Base-by-base conservation (phyloP, 2,329 filamentous ascomycete genomes). In the Aspergillus puulaauensis region DNA sequence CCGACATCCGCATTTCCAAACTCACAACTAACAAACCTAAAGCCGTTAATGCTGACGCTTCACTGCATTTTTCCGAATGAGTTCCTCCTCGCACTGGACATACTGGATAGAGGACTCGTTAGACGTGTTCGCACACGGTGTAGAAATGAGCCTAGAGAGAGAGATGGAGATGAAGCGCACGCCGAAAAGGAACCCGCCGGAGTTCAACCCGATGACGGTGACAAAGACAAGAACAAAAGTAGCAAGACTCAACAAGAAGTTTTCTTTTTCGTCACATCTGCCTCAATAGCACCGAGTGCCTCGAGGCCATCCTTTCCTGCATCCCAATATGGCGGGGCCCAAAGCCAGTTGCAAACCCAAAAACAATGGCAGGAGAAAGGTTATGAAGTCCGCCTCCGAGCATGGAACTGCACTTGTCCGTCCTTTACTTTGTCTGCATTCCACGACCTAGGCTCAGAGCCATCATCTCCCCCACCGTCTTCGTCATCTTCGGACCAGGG, bases 361-460 rank as follows among this genome's bases (percentile, higher is more conserved):
- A 58, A 68, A 9, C 61, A 63, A 41, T 55, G 53, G 53, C 53
- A 50, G 27, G 46, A 43, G 54, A 72, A 72, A 39, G 68, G 70
- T 51, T 96, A 97, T 74, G 80, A 90, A 65, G 90, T 98, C 15
- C 84, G 87, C 9, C 81, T 93, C 1, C 66, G 73, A 1, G 85
- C 88, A 1, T 98, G 95, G 95, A 92, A 89, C 73, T 99, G 95
- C 74, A 90, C 86, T 1, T 99, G 95, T 77, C 89, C 92, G 3
- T 87, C 86, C 1, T 98, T 98, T 73, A 83, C 88, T 0, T 87
- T 96, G 61, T 80, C 87, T 19, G 84, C 88, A 2, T 93, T 92
- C 65, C 80, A 81, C 24, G 66, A 69, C 17, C 72, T 77, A 2
- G 72, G 74, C 17, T 50, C 67, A 21, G 59, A 54, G 53, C 48